Conservation (phyloP, 139 green algal species). For the Chlorella ohadii region DNA sequence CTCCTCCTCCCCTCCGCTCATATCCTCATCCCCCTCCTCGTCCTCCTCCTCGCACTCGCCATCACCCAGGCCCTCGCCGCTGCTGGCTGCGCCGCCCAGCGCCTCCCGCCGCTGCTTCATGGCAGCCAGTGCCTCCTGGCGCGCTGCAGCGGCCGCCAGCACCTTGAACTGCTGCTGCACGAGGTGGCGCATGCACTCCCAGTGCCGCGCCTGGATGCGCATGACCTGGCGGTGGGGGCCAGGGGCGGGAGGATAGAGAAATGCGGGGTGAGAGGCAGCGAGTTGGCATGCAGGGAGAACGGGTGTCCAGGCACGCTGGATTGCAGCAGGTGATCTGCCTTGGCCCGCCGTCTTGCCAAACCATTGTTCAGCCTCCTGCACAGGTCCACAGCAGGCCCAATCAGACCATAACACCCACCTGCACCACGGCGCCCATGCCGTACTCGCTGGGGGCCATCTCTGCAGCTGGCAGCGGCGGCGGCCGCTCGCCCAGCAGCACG, state of each 20-base stretch:
- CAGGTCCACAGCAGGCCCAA: neutral
- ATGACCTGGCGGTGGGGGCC: slow-evolving; percentile 4
- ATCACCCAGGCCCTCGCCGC: neutral
- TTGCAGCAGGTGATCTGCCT: too few relatives aligned
- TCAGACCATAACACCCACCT: neutral
- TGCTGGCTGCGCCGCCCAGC: neutral
- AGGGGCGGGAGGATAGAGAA: neutral
- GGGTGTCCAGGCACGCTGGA: too few relatives aligned
- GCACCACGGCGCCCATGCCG: slow-evolving; percentile 35
- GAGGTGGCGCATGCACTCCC: slow-evolving; percentile 26
- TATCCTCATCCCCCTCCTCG: neutral
- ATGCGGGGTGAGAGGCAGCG: too few relatives aligned
- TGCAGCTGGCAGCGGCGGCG: slow-evolving; percentile 22
- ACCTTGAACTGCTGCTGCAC: slow-evolving; percentile 32
- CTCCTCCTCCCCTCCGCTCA: neutral
- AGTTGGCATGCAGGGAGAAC: too few relatives aligned
- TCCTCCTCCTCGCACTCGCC: neutral
- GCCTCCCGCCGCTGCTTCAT: slow-evolving; percentile 5
- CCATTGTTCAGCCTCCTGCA: too few relatives aligned
- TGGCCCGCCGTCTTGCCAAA: too few relatives aligned
- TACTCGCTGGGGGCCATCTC: slow-evolving; percentile 11
- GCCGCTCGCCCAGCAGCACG: slow-evolving; percentile 72
- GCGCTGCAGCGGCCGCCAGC: neutral
- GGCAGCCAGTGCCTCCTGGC: slow-evolving; percentile 12
- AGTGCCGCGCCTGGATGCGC: slow-evolving; percentile 37